Percentiles rank a stretch among this genome's conserved stretches.
Conservation (phyloP, 805 yeast genomes). For the Yamadazyma endophytica region DNA sequence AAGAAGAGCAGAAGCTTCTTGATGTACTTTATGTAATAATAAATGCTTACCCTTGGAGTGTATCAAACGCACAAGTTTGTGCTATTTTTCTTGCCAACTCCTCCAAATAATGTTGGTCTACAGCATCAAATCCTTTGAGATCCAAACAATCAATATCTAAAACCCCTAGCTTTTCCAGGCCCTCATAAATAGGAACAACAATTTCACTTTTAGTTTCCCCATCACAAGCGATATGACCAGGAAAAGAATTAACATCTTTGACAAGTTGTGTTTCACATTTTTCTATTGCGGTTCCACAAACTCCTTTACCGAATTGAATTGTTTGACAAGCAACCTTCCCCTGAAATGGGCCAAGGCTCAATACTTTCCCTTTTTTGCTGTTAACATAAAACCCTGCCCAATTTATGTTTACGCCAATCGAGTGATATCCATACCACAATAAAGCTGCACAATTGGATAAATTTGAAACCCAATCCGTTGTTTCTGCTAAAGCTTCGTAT, state of each 20-base stretch:
- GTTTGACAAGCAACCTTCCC: slow-evolving; percentile 95
- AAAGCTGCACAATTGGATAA: slow-evolving; percentile 82
- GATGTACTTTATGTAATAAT: no score
- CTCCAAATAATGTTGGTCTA: slow-evolving; percentile 60
- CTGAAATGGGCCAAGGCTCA: slow-evolving; percentile 88
- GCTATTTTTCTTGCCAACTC: slow-evolving; percentile 50
- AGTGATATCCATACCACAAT: slow-evolving; percentile 81
- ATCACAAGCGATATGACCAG: slow-evolving; percentile 97
- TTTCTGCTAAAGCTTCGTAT: slow-evolving; percentile 60
- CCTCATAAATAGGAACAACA: slow-evolving; percentile 71
- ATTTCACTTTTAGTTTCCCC: slow-evolving; percentile 92
- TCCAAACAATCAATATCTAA: slow-evolving; percentile 80
- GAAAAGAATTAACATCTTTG: slow-evolving; percentile 68
- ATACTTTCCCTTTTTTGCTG: slow-evolving; percentile 36
- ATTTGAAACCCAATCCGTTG: slow-evolving; percentile 84
- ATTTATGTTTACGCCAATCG: slow-evolving; percentile 57
- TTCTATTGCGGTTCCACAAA: slow-evolving; percentile 83
- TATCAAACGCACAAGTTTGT: slow-evolving; percentile 42
- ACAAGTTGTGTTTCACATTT: slow-evolving; percentile 65
- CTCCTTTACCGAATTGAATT: slow-evolving; percentile 78
- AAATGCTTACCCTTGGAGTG: neutral
- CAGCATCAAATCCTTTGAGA: slow-evolving; percentile 59
- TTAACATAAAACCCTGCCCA: slow-evolving; percentile 92
- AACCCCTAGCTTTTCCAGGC: slow-evolving; percentile 57
- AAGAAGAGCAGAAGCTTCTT: slow-evolving; percentile 32